Base-by-base conservation (phyloP, 768 basidiomycete species). In the Amanita molliuscula region DNA sequence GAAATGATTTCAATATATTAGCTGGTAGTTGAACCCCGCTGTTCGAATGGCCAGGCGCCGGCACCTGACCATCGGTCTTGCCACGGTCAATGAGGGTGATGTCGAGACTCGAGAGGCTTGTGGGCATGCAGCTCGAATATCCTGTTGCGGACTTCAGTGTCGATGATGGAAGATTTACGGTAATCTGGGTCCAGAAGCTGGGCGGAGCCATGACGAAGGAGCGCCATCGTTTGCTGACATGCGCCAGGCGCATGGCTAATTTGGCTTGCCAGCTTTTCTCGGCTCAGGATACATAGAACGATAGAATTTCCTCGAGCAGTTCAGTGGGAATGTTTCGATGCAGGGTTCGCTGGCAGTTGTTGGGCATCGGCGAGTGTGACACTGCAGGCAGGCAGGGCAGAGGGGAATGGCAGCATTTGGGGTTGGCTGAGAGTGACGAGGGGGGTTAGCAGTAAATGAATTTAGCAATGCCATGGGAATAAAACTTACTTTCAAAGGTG, bases 181-280 rank as follows among this genome's bases (percentile, higher is more conserved):
- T 48, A 16, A 48, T 48, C 9, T 48, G 47, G 25, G 25, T 38
- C 47, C 47, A 48, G 18, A 48, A 40, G 23, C 6, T 18, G 47
- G 47, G 36, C 13, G 40, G 16, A 2, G 33, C 36, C 47, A 48
- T 48, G 10, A 31, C 37, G 37, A 48, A 48, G 33, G 36, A 48
- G 8, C 47, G 47, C 47, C 47, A 48, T 23, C 28, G 36, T 36
- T 31, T 25, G 37, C 26, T 40, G 16, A 48, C 47, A 48, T 48
- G 47, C 47, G 47, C 36, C 26, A 48, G 13, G 25, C 26, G n/a
- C 47, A 48, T 48, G 37, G 47, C 47, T 25, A 48, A n/a, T 40
- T 28, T 48, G 11, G 47, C 47, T 20, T 28, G 28, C 25, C 26
- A 26, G 37, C 23, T n/a, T 3, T 40, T 28, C 9, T 48, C 37